Percentiles rank a stretch among this genome's conserved stretches.
phyloP scores from a whole-genome alignment of 1,284 basidiomycete genomes.

The Flammula alnicola region DNA sequence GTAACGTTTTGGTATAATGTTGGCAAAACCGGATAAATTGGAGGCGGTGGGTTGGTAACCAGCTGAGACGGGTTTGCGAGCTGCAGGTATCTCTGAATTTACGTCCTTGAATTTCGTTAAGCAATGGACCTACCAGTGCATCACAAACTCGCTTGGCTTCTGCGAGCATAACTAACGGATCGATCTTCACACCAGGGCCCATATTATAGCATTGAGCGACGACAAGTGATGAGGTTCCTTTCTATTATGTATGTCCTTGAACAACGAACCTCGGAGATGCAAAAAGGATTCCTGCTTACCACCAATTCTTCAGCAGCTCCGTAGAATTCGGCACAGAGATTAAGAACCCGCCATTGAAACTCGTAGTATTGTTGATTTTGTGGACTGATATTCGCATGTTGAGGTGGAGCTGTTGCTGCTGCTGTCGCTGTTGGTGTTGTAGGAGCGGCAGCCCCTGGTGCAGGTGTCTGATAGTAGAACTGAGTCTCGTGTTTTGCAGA shows the following conservation, averaged over 20 bases:
- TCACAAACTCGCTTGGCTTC: constrained; percentile 82
- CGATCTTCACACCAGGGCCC: constrained; percentile 68
- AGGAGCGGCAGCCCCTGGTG: constrained; percentile 19
- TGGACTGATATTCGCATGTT: constrained; percentile 58
- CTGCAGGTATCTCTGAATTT: too few relatives aligned
- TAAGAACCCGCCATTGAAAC: constrained; percentile 63
- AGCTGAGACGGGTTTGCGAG: constrained; percentile 71
- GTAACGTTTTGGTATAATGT: constrained; percentile 38
- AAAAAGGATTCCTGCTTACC: constrained; percentile 49
- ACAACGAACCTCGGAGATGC: constrained; percentile 2
- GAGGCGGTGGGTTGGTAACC: constrained; percentile 65
- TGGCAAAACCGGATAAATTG: constrained; percentile 54
- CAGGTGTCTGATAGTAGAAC: constrained; percentile 33
- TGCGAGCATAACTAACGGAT: constrained; percentile 70
- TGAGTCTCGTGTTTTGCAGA: constrained; percentile 35
- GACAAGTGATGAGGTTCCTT: constrained; percentile 73
- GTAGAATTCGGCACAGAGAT: constrained; percentile 82
- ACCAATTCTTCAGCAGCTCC: constrained; percentile 82
- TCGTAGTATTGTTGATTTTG: constrained; percentile 81
- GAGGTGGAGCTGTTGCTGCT: too few relatives aligned
- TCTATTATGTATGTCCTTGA: constrained; percentile 47
- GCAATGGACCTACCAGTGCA: constrained; percentile 58
- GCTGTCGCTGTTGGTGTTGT: constrained; percentile 33
- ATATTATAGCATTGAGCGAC: constrained; percentile 80
- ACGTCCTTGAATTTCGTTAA: too few relatives aligned